Conservation (phyloP, 2,329 filamentous ascomycete species). For the Chaetomium olivaceum region DNA sequence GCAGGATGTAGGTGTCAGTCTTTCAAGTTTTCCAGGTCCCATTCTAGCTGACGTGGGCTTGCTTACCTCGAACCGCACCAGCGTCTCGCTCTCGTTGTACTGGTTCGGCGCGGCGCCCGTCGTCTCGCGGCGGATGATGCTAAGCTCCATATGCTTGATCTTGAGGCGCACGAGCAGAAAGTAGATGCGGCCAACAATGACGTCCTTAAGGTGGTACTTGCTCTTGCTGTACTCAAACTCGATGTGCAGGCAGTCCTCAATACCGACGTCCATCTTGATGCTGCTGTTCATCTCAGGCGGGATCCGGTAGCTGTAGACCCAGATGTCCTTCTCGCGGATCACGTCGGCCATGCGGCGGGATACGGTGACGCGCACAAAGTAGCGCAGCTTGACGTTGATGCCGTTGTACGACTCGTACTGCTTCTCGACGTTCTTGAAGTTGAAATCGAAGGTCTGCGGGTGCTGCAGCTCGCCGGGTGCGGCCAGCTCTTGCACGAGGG, state of each 20-base stretch:
- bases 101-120: slow-evolving; percentile 96
- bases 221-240: slow-evolving; percentile 99
- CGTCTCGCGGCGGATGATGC: slow-evolving; percentile 94
- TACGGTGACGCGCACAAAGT: slow-evolving; percentile 96
- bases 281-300: slow-evolving; percentile 96
- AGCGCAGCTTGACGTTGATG: slow-evolving; percentile 98
- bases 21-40: not conserved
- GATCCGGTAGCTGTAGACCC: slow-evolving; percentile 98
- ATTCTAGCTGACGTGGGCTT: not conserved
- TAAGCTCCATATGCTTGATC: slow-evolving; percentile 99
- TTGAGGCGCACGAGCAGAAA: slow-evolving; percentile 95
- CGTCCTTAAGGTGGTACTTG: slow-evolving; percentile 98
- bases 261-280: slow-evolving; percentile 99
- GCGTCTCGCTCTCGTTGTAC: slow-evolving; percentile 98
- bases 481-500: slow-evolving; percentile 92
- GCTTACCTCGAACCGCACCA: slow-evolving; percentile 87
- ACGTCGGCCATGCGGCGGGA: slow-evolving; percentile 97
- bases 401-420: slow-evolving; percentile 99
- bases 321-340: slow-evolving; percentile 97
- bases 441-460: slow-evolving; percentile 97
- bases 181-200: slow-evolving; percentile 98
- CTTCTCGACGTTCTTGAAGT: slow-evolving; percentile 99
- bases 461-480: slow-evolving; percentile 97
- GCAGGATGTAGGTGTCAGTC: not conserved
- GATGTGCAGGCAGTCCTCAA: slow-evolving; percentile 98